Evolutionary conservation across 495 filamentous ascomycete species (phyloP).

Genomic region (Annulohypoxylon nitens): DNA sequence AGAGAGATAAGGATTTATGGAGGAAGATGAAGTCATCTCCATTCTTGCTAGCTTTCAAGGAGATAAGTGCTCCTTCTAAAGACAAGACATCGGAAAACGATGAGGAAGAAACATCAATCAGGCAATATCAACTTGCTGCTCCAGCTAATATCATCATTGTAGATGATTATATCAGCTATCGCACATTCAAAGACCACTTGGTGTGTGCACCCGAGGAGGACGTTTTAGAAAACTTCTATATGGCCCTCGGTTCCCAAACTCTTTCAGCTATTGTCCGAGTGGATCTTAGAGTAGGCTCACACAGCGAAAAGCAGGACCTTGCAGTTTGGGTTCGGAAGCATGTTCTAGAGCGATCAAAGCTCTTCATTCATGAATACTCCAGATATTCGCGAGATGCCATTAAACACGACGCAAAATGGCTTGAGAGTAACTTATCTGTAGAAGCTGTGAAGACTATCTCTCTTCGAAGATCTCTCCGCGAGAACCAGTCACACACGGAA

Average conservation of each 20-base stretch:
- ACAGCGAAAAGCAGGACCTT: conserved; percentile 60
- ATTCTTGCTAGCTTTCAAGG: conserved; percentile 84
- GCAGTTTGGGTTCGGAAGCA: conserved; percentile 76
- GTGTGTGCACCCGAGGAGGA: conserved; percentile 92
- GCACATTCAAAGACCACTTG: conserved; percentile 83
- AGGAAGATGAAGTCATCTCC: conserved; percentile 78
- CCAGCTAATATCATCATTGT: conserved; percentile 81
- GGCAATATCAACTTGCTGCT: conserved; percentile 78
- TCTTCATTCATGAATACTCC: conserved; percentile 83
- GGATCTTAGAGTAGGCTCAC: conserved; percentile 67
- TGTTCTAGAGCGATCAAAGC: conserved; percentile 84
- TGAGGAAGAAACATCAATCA: conserved; percentile 77
- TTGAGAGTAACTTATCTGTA: conserved; percentile 87
- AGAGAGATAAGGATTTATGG: conserved; percentile 81
- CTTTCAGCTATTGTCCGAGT: conserved; percentile 72
- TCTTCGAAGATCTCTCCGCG: conserved; percentile 78
- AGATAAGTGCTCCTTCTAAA: conserved; percentile 68
- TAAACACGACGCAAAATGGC: conserved; percentile 86
- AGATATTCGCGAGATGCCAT: conserved; percentile 74
- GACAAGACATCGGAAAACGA: conserved; percentile 70
- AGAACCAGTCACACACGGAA: conserved; percentile 73
- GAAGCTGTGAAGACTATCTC: conserved; percentile 79
- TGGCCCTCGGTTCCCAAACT: conserved; percentile 69
- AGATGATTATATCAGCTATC: conserved; percentile 88
- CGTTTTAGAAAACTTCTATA: conserved; percentile 83